Evolutionary conservation across 2,329 filamentous ascomycete genomes (phyloP).

Genomic region (Talaromyces amestolkiae): DNA sequence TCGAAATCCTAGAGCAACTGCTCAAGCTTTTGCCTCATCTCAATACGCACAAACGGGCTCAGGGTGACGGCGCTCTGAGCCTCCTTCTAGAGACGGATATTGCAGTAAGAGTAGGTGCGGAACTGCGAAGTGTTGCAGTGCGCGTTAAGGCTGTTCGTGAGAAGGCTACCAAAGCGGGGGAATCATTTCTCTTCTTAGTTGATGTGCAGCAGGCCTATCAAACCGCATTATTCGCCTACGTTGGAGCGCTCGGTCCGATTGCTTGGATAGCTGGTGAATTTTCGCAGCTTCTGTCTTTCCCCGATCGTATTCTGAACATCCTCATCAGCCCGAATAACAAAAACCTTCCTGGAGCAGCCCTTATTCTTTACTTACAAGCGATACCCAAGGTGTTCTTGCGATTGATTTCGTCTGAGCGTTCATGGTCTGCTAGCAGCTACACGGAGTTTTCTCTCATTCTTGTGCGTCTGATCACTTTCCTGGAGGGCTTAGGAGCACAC

Average conservation of each 20-base stretch:
- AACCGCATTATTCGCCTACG: conserved; percentile 56
- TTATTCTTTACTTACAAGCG: conserved; percentile 80
- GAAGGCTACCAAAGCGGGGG: conserved; percentile 78
- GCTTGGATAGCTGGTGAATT: conserved; percentile 91
- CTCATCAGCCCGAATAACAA: conserved; percentile 66
- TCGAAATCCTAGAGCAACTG: conserved; percentile 82
- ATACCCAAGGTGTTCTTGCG: conserved; percentile 79
- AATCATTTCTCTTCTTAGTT: conserved; percentile 61
- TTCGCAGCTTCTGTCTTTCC: conserved; percentile 65
- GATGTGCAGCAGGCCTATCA: conserved; percentile 54
- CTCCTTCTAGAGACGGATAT: conserved; percentile 25
- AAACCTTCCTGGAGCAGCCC: conserved; percentile 60
- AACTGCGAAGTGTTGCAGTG: conserved; percentile 86
- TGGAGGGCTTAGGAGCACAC: conserved; percentile 76
- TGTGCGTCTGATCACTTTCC: conserved; percentile 74
- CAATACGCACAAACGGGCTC: conserved; percentile 20
- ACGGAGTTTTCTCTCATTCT: conserved; percentile 73
- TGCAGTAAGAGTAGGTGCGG: conserved; percentile 64
- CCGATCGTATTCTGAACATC: conserved; percentile 70
- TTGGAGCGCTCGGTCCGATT: conserved; percentile 69
- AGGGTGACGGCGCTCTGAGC: conserved; percentile 22
- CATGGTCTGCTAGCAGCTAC: conserved; percentile 72
- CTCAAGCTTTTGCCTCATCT: conserved; percentile 58
- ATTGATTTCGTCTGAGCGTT: conserved; percentile 62
- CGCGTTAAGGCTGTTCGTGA: conserved; percentile 80